Conservation (phyloP, 1,139 yeast genomes). For the Nadsonia commutata region DNA sequence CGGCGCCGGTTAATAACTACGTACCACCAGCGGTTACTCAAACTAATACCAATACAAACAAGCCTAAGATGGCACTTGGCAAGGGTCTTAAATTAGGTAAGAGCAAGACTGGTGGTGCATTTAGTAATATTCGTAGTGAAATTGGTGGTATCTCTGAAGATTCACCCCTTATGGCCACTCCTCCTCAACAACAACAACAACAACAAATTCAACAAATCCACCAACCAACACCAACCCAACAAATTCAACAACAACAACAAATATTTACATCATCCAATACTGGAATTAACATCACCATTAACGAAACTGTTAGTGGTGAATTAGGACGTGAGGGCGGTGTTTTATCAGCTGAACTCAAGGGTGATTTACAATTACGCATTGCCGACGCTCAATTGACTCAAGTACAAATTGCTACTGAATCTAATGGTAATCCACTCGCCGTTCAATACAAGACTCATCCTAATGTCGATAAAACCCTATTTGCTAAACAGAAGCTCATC, state of each 20-base stretch:
- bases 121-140: constrained; percentile 9
- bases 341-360: constrained; percentile 65
- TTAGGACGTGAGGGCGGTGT: constrained; percentile 77
- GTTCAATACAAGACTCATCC: constrained; percentile 90
- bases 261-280: constrained; percentile 36
- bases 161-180: constrained; percentile 12
- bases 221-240: constrained; percentile 7
- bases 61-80: constrained; percentile 34
- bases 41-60: constrained; percentile 13
- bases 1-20: too few species aligned
- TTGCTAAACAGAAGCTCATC: constrained; percentile 41
- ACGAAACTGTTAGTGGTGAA: constrained; percentile 66
- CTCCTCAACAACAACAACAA: constrained; percentile 10
- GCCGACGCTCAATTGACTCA: constrained; percentile 56
- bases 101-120: constrained; percentile 23
- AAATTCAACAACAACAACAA: not conserved
- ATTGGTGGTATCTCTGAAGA: constrained; percentile 7
- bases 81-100: constrained; percentile 76
- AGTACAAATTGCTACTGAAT: constrained; percentile 45
- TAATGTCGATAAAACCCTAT: constrained; percentile 70
- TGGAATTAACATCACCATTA: constrained; percentile 65
- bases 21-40: constrained; percentile 10
- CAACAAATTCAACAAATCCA: not conserved
- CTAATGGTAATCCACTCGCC: constrained; percentile 32
- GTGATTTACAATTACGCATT: constrained; percentile 79